Base-by-base conservation (phyloP, 2,329 filamentous ascomycete species). In the Penicillium sp. region DNA sequence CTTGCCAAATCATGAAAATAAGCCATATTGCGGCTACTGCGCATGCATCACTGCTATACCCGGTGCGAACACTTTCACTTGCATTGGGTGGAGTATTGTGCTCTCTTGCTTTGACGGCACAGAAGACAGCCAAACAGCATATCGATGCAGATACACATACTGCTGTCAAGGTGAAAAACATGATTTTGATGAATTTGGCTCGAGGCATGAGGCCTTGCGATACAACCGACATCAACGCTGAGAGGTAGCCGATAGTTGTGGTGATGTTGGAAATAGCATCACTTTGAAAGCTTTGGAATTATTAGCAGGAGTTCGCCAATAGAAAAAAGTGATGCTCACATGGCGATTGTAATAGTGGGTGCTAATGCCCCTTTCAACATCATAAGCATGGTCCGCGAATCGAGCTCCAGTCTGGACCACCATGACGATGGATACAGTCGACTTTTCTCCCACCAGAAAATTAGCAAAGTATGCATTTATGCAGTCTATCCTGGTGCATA, bases 1-100 rank as follows among this genome's bases (percentile, higher is more conserved):
- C 58, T 29, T 46, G 67, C 76, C 85, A 91, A 46, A 89, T 86
- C 68, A 84, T 82, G 56, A 83, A 79, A 64, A 90, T 84, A 1
- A 91, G 76, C 85, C 86, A 91, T 2, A 90, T 74, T 0, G 75
- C 87, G 41, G 84, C 83, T 0, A 90, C 87, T 1, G 82, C 87
- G 13, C 83, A 83, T 52, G 88, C 86, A 41, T 85, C 86, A 14
- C 85, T 84, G 65, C 87, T 90, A 70, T 89, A 91, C 1, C 69
- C 67, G 26, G 66, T 58, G 3, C 61, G 64, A 19, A 58, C 56
- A 4, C 63, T 67, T 5, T 71, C 74, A 10, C 56, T 63, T 1
- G 63, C 61, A 42, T 64, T 56, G 3, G 60, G 36, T 1, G 78
- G 77, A 2, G 59, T 62, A 7, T 83, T 87, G 62, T 88, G 78